Conservation (phyloP, 176 grass and related monocot species). For the Oryza australiensis region DNA sequence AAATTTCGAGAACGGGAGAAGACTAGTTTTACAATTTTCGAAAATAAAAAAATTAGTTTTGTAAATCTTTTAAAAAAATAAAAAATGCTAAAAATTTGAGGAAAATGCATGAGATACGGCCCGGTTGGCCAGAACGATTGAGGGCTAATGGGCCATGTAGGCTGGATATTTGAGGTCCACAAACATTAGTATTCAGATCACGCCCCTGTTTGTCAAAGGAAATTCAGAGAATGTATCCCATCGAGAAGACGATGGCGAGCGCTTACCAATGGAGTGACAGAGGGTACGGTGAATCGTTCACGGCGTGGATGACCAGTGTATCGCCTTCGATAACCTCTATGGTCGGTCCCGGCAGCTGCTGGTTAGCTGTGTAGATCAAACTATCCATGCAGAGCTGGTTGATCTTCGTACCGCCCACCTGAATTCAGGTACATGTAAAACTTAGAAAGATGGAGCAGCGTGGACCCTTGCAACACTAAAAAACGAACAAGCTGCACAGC, state of each 20-base stretch:
- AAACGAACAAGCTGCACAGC: neutral
- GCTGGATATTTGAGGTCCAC: neutral
- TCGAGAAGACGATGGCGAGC: neutral
- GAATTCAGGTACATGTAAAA: neutral
- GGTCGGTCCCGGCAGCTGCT: conserved; percentile 35
- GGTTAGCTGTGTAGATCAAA: conserved; percentile 36
- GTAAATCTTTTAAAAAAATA: no score
- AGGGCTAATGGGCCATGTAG: neutral
- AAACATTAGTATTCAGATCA: neutral
- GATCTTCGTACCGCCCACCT: conserved; percentile 31
- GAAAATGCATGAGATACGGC: no score
- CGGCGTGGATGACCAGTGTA: conserved; percentile 33
- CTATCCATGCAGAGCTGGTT: conserved; percentile 26
- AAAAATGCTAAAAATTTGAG: no score
- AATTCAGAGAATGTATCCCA: neutral
- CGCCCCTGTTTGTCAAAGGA: neutral
- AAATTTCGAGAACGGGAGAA: no score
- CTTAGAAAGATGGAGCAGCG: neutral
- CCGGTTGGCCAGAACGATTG: neutral
- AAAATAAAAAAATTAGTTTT: no score
- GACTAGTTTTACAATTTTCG: no score
- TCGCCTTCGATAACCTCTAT: conserved; percentile 49
- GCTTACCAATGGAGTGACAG: conserved; percentile 34
- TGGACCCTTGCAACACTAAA: neutral
- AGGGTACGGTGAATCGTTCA: conserved; percentile 37